Base-by-base conservation (phyloP, 2,329 filamentous ascomycete genomes). In the Fusarium acutatum region DNA sequence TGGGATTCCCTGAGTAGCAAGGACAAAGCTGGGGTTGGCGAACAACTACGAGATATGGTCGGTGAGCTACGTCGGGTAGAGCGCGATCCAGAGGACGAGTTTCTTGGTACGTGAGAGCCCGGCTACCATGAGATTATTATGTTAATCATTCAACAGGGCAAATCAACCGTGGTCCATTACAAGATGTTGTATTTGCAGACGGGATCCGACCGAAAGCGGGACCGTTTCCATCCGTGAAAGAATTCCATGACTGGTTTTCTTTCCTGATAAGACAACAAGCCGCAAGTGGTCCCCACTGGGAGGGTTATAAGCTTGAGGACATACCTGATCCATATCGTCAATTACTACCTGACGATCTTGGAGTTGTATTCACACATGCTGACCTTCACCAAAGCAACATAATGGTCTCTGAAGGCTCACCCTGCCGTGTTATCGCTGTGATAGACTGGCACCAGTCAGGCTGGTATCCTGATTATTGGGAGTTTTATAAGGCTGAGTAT, bases 401-500 rank as follows among this genome's bases (percentile, higher is more conserved):
- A 7, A 46, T 72, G 24, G 59, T 76, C 15, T 46, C 47, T 1
- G 6, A 13, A 12, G 44, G 40, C 1, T 22, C 18, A 18, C 64
- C 49, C 10, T 57, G 30, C 5, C 6, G 26, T 7, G 10, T 50
- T 14, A 6, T 35, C 7, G 30, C 47, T 5, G 8, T 50, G 4
- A 41, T 74, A 32, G 72, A 76, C 57, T 78, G 68, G 70, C 41
- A 71, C 17, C 57, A 61, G 28, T 63, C 61, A 3, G 73, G 68
- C 0, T 76, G 65, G 63, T 75, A 74, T 53, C 70, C 72, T 4
- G 70, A 69, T 13, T 74, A 76, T 18, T 72, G 68, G 73, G 75
- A 78, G 38, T 71, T 67, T 41, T 64, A 53, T 8, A 77, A 75
- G n/a, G 63, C 66, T 5, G 47, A 47, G 17, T 35, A 52, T 20